phyloP scores from a whole-genome alignment of 306 rosid genomes.

The Calophaca sinica region DNA sequence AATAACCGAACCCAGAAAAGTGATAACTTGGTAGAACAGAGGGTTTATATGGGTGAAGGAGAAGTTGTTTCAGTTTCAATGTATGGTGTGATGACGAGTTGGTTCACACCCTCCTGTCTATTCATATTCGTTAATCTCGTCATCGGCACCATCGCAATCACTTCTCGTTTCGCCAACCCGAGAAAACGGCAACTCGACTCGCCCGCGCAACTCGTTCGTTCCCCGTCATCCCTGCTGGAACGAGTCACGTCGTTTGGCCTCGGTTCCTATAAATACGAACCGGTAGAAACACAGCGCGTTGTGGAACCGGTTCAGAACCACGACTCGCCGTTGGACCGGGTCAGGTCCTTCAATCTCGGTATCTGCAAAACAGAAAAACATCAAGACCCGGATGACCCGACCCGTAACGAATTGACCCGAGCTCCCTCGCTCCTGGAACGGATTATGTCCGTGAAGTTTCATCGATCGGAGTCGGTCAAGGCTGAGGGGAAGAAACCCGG shows the following conservation, averaged over 20 bases:
- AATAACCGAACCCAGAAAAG: not conserved
- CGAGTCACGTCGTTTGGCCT: conserved; percentile 62
- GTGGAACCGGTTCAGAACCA: not conserved
- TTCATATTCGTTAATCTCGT: conserved; percentile 77
- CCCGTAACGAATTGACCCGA: not conserved
- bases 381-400: not conserved
- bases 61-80: conserved; percentile 40
- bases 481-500: conserved; percentile 31
- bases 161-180: conserved; percentile 50
- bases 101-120: conserved; percentile 69
- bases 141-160: conserved; percentile 63
- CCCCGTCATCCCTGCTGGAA: conserved; percentile 62
- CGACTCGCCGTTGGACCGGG: conserved; percentile 41
- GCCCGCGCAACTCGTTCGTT: conserved; percentile 42
- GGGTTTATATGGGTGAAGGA: not conserved
- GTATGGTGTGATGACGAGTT: conserved; percentile 44
- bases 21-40: not conserved
- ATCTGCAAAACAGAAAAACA: not conserved
- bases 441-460: conserved; percentile 53
- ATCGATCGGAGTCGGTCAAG: conserved; percentile 44
- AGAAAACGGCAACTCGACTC: conserved; percentile 25
- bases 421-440: conserved; percentile 63
- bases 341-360: conserved; percentile 49
- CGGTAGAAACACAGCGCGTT: not conserved
- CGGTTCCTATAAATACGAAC: conserved; percentile 35